A percentile compares a stretch with the other conserved stretches of the same genome.
Evolutionary conservation across 352 stramenopile genomes (phyloP).

Genomic region (Thraustochytrium sp.): DNA sequence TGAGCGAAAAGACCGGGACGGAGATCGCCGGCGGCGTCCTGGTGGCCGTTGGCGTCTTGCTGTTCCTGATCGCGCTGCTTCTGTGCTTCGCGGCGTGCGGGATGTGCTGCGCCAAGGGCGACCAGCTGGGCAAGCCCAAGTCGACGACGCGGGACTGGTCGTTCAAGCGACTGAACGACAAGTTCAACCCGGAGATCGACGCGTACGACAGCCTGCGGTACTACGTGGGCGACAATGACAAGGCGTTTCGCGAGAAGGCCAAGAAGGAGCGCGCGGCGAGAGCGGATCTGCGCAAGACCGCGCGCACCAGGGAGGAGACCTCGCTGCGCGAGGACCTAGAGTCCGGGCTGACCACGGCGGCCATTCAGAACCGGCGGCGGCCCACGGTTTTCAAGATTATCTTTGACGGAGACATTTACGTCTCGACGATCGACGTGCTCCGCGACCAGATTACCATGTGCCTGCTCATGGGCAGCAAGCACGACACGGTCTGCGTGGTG

Average conservation of each 20-base stretch:
- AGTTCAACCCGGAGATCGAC: neutral
- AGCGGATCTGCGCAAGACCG: neutral
- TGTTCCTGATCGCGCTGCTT: neutral
- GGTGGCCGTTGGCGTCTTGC: neutral
- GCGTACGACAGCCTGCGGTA: neutral
- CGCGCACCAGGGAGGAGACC: neutral
- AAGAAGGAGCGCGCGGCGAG: conserved; percentile 1
- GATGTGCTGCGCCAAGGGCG: neutral
- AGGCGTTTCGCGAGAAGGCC: neutral
- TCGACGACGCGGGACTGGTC: neutral
- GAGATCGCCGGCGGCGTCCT: neutral
- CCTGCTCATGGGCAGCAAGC: neutral
- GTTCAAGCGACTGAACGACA: conserved; percentile 26
- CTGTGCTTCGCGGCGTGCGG: neutral
- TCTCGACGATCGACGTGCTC: conserved; percentile 34
- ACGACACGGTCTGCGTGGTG: conserved; percentile 51
- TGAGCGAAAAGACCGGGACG: neutral
- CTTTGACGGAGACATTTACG: conserved; percentile 43
- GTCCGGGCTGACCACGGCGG: neutral
- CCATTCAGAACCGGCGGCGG: neutral
- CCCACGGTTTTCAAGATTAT: conserved; percentile 34
- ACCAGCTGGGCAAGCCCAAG: neutral
- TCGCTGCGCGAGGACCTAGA: neutral
- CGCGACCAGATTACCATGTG: conserved; percentile 37
- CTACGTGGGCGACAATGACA: neutral